These are phyloP conservation scores for Trametes cinnabarina DNA, from an alignment of 768 basidiomycete species.

Conservation along the genomic window DNA sequence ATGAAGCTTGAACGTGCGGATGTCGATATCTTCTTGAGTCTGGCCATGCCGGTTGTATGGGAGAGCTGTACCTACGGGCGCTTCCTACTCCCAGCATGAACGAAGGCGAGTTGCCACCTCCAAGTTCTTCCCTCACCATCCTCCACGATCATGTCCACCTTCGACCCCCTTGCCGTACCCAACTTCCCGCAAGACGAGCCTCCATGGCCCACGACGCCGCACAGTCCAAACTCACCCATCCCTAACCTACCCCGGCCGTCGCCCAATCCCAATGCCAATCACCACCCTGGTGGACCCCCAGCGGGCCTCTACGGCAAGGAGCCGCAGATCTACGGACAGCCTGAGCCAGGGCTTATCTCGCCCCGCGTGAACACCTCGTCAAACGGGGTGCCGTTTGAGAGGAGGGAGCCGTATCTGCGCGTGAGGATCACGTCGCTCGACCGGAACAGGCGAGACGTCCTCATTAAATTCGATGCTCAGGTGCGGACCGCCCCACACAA, in stretches of 20 bases:
- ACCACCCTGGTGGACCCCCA: slow-evolving; percentile 35
- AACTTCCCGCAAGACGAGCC: slow-evolving; percentile 48
- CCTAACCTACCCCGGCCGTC: slow-evolving; percentile 67
- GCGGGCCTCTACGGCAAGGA: slow-evolving; percentile 68
- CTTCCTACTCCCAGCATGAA: not conserved
- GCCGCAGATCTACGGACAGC: slow-evolving; percentile 85
- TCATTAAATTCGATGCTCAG: slow-evolving; percentile 94
- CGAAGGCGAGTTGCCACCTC: slow-evolving; percentile 1
- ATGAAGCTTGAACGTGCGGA: not conserved
- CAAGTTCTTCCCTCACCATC: not conserved
- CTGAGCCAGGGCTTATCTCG: slow-evolving; percentile 79
- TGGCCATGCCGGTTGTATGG: slow-evolving; percentile 4
- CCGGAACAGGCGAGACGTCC: slow-evolving; percentile 90
- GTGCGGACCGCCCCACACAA: too few species aligned
- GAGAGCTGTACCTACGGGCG: not conserved
- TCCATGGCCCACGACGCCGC: slow-evolving; percentile 83
- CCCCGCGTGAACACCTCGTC: slow-evolving; percentile 61
- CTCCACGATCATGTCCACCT: slow-evolving; percentile 42
- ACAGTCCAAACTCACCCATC: slow-evolving; percentile 65
- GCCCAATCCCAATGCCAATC: slow-evolving; percentile 34
- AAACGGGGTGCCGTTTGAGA: slow-evolving; percentile 74
- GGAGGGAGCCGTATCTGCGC: slow-evolving; percentile 78
- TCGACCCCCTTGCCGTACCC: slow-evolving; percentile 68
- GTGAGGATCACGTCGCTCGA: slow-evolving; percentile 90
- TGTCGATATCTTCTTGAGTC: not conserved